Percentiles rank a stretch among this genome's conserved stretches.
Evolutionary conservation across 2,329 filamentous ascomycete species (phyloP).

Genomic region (Lachnellula occidentalis): DNA sequence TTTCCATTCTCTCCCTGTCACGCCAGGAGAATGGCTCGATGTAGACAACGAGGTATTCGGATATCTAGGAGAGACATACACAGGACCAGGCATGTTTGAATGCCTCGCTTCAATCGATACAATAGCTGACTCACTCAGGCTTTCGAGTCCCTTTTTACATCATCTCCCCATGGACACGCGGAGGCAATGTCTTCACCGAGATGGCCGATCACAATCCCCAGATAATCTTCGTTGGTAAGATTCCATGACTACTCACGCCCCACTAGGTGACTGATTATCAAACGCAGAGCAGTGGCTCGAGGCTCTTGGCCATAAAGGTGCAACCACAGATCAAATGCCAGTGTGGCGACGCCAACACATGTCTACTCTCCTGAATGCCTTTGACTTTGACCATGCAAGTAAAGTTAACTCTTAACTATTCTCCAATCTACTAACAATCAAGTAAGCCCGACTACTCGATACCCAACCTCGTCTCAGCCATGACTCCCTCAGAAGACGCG

Average conservation of each 20-base stretch:
- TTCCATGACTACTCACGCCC: not conserved
- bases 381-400: constrained; percentile 34
- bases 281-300: constrained; percentile 38
- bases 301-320: constrained; percentile 33
- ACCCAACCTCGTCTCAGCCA: constrained; percentile 39
- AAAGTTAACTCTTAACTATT: not conserved
- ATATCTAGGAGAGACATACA: constrained; percentile 35
- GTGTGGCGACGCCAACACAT: constrained; percentile 41
- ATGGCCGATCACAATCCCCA: constrained; percentile 51
- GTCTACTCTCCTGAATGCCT: constrained; percentile 42
- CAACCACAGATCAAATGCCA: constrained; percentile 37
- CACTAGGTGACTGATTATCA: not conserved
- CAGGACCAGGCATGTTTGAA: constrained; percentile 31
- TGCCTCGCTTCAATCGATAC: not conserved
- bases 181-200: constrained; percentile 48
- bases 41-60: constrained; percentile 15
- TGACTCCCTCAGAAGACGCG: constrained; percentile 36
- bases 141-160: constrained; percentile 51
- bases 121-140: constrained; percentile 18
- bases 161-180: constrained; percentile 50
- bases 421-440: not conserved
- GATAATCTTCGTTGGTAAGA: constrained; percentile 42
- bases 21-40: constrained; percentile 47
- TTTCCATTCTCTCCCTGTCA: constrained; percentile 43
- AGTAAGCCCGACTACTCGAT: constrained; percentile 40